Base-by-base conservation (phyloP, 2,329 filamentous ascomycete species). In the Penicillium capsulatum region DNA sequence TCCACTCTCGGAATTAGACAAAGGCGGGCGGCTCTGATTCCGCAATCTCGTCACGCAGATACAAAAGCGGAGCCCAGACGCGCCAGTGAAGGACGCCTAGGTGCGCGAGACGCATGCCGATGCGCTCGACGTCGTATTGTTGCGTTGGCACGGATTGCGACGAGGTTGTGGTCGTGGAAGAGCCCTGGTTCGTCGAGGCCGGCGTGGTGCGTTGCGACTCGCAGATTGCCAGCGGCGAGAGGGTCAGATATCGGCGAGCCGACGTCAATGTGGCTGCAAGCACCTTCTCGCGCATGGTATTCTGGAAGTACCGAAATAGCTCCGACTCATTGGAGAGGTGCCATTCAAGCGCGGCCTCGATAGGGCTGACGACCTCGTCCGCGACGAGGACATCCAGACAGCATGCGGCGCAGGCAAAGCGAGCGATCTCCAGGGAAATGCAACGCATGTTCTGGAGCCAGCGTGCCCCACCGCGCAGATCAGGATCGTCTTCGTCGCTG, bases 21-120 rank as follows among this genome's bases (percentile, higher is more conserved):
- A 59, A 44, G 1, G 20, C 27, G 1, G 31, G 31, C 4, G 51
- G 15, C 3, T 46, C 47, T 7, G 36, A 13, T 14, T 51, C 47
- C 6, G 49, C 50, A 24, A 50, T 46, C 32, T 48, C 45, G 27
- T 65, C 61, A 15, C 57, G 50, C 16, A 62, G 51, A 37, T 95
- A 95, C 9, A 84, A 80, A 37, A 94, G 71, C 2, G 79, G 78
- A 1, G 79, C 77, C 88, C 90, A 97, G 3, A 95, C 84, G 34
- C 86, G 78, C 89, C 90, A 96, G 65, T 96, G 89, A 16, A 97
- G 69, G 4, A 92, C 75, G 10, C 86, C 81, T 31, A 96, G 79
- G 58, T 96, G 91, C 4, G 87, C 83, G 35, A 95, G 74, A 31
- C 86, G 80, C 31, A 81, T 83, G 1, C 86, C 80, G 61, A 95